Percentiles rank a stretch among this genome's conserved stretches.
Conservation (phyloP, 805 yeast genomes). For the Jamesozyma piceae region DNA sequence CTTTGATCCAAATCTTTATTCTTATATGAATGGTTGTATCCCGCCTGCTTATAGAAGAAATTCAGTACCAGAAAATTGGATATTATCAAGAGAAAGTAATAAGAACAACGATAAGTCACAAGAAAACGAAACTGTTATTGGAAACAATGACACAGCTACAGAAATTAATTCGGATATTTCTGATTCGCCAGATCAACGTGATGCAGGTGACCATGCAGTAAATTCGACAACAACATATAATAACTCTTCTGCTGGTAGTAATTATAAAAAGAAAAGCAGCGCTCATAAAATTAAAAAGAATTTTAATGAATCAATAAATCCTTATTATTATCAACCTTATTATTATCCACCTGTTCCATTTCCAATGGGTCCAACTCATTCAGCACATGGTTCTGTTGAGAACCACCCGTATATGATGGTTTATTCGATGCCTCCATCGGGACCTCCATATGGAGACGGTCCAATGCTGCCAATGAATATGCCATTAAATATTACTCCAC, state of each 20-base stretch:
- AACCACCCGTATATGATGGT: constrained; percentile 26
- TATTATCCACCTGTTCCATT: constrained; percentile 27
- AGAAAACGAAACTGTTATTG: too few relatives aligned
- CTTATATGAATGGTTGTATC: constrained; percentile 10
- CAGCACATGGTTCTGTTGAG: constrained; percentile 11
- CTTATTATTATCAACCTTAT: constrained; percentile 22
- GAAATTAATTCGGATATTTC: constrained; percentile 20
- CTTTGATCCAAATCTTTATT: constrained; percentile 15
- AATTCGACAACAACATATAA: constrained; percentile 20
- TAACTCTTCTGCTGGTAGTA: constrained; percentile 25
- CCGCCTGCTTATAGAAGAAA: constrained; percentile 15
- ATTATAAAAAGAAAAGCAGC: constrained; percentile 8
- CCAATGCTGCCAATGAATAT: constrained; percentile 10
- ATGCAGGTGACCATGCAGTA: not conserved
- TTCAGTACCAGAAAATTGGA: constrained; percentile 17
- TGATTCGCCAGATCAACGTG: constrained; percentile 13
- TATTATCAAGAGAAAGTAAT: constrained; percentile 9
- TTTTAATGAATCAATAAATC: constrained; percentile 15
- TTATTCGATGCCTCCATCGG: constrained; percentile 27
- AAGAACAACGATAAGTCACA: not conserved
- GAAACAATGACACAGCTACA: too few relatives aligned
- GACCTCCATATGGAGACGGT: constrained; percentile 14
- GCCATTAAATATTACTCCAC: constrained; percentile 3
- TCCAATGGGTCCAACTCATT: too few relatives aligned
- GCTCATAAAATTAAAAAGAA: constrained; percentile 2